A percentile compares a stretch with the other conserved stretches of the same genome.
phyloP scores from a whole-genome alignment of 1,284 basidiomycete species.

The Testicularia cyperi region DNA sequence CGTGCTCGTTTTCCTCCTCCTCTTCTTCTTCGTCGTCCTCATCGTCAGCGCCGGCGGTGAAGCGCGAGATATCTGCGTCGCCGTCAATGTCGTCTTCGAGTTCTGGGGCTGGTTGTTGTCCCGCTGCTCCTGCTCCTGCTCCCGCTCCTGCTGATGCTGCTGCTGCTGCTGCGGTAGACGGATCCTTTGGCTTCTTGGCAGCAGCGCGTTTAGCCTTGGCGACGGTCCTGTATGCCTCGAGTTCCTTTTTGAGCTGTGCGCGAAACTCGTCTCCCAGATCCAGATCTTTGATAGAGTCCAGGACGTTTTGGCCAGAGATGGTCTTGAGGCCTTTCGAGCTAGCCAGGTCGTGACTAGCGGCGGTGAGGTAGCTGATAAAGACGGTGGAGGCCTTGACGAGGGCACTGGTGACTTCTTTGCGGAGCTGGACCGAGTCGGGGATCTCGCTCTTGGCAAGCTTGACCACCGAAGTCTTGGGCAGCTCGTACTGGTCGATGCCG shows the following conservation, averaged over 20 bases:
- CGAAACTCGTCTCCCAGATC: slow-evolving; percentile 74
- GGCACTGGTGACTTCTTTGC: slow-evolving; percentile 80
- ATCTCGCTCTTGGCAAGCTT: slow-evolving; percentile 76
- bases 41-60: not conserved
- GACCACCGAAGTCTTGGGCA: slow-evolving; percentile 76
- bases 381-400: slow-evolving; percentile 82
- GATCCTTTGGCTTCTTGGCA: not conserved
- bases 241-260: slow-evolving; percentile 70
- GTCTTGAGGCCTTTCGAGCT: slow-evolving; percentile 79
- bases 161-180: not conserved
- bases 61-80: slow-evolving; percentile 2
- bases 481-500: slow-evolving; percentile 76
- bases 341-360: slow-evolving; percentile 83
- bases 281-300: slow-evolving; percentile 77
- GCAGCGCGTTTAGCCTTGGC: slow-evolving; percentile 4
- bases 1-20: not conserved
- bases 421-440: slow-evolving; percentile 78
- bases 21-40: slow-evolving; percentile 9
- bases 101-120: not conserved
- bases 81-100: not conserved
- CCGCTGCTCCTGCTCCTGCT: not conserved
- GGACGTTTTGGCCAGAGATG: slow-evolving; percentile 81
- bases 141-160: not conserved
- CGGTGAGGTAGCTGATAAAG: slow-evolving; percentile 78
- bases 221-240: slow-evolving; percentile 62